A percentile compares a stretch with the other conserved stretches of the same genome.
These are phyloP conservation scores for Leucosporidium creatinivorum DNA, from an alignment of 768 basidiomycete species.

Conservation along the genomic window DNA sequence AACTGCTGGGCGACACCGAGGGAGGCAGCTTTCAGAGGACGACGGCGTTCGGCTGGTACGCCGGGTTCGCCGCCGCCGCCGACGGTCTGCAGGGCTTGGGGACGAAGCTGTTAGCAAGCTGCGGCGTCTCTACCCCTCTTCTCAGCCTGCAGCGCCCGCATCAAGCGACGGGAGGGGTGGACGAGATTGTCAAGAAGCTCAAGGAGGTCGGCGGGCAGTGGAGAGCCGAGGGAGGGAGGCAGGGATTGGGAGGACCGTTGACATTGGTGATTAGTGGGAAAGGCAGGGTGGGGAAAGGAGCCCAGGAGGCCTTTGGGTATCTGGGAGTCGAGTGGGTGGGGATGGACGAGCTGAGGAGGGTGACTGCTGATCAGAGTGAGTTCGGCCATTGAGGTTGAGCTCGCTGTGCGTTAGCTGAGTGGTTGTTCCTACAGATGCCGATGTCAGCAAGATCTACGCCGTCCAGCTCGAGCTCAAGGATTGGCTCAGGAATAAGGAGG, in stretches of 20 bases:
- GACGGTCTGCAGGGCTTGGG: constrained; percentile 74
- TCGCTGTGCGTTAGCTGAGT: not conserved
- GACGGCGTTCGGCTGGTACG: constrained; percentile 87
- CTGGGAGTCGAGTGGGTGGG: constrained; percentile 58
- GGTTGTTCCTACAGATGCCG: constrained; percentile 46
- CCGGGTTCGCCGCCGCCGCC: constrained; percentile 69
- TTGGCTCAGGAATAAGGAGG: constrained; percentile 60
- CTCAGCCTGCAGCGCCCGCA: constrained; percentile 68
- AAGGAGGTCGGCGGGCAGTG: constrained; percentile 53
- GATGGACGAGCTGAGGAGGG: constrained; percentile 53
- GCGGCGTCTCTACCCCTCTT: constrained; percentile 74
- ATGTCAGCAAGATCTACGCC: constrained; percentile 53
- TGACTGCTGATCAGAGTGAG: constrained; percentile 54
- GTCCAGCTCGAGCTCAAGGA: constrained; percentile 43
- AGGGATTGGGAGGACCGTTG: constrained; percentile 57
- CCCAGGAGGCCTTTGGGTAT: constrained; percentile 61
- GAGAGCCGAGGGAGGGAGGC: constrained; percentile 55
- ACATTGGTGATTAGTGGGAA: constrained; percentile 55
- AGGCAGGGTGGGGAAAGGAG: constrained; percentile 76
- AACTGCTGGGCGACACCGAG: constrained; percentile 61
- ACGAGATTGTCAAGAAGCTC: constrained; percentile 33
- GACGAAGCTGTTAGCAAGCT: constrained; percentile 60
- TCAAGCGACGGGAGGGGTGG: constrained; percentile 52
- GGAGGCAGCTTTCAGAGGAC: constrained; percentile 75
- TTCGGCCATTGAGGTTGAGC: too few relatives aligned